phyloP scores from a whole-genome alignment of 2,329 filamentous ascomycete genomes.

The Onygenales sp. region DNA sequence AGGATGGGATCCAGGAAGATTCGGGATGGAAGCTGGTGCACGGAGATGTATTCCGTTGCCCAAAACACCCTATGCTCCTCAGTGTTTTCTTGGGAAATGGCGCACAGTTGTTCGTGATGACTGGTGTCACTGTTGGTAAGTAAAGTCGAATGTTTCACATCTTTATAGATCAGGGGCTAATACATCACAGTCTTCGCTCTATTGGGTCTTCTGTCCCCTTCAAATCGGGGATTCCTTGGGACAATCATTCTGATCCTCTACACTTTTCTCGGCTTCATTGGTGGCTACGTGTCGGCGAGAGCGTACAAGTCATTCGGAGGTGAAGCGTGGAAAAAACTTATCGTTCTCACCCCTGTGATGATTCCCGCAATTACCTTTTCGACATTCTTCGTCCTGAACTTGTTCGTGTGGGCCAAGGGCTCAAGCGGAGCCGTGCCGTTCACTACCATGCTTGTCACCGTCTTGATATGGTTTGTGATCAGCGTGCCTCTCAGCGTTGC shows the following conservation, averaged over 20 bases:
- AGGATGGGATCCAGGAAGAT: slow-evolving; percentile 93
- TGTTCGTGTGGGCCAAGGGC: slow-evolving; percentile 90
- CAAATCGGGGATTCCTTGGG: slow-evolving; percentile 85
- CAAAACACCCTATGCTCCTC: slow-evolving; percentile 70
- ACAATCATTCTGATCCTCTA: slow-evolving; percentile 92
- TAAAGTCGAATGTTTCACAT: slow-evolving; percentile 4
- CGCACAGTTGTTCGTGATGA: slow-evolving; percentile 95
- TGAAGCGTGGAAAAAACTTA: slow-evolving; percentile 90
- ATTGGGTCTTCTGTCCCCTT: slow-evolving; percentile 88
- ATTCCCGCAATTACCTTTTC: slow-evolving; percentile 80
- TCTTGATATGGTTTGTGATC: slow-evolving; percentile 94
- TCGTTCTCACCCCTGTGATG: slow-evolving; percentile 73
- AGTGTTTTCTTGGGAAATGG: slow-evolving; percentile 87
- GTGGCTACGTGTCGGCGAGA: slow-evolving; percentile 79
- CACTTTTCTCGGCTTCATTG: slow-evolving; percentile 83
- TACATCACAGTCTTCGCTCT: slow-evolving; percentile 60
- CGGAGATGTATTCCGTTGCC: slow-evolving; percentile 90
- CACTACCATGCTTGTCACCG: slow-evolving; percentile 88
- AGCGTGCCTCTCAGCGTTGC: slow-evolving; percentile 83
- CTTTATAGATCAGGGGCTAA: neutral
- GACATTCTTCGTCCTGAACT: slow-evolving; percentile 85
- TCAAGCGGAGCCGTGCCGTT: slow-evolving; percentile 94
- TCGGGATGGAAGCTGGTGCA: slow-evolving; percentile 98
- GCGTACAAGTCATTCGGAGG: slow-evolving; percentile 93
- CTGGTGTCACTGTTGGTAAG: slow-evolving; percentile 72